Conservation (phyloP, 768 basidiomycete genomes). For the Russula emetica region DNA sequence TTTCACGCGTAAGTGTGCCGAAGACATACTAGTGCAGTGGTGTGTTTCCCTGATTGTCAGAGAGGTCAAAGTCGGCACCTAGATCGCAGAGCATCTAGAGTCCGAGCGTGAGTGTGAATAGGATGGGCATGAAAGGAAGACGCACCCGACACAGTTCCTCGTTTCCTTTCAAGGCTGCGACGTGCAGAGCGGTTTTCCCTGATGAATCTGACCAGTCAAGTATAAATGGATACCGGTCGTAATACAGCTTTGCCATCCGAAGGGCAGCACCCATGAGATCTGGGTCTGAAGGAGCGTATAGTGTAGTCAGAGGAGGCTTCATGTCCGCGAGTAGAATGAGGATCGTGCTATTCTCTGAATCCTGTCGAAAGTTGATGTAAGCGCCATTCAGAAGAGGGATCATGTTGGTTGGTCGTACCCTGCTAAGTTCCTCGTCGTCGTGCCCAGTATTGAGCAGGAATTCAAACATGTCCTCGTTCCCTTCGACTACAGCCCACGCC, state of each 20-base stretch:
- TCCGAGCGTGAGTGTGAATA: constrained; percentile 26
- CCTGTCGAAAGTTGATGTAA: constrained; percentile 44
- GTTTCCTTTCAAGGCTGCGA: constrained; percentile 84
- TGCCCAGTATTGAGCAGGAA: constrained; percentile 82
- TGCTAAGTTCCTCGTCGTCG: constrained; percentile 89
- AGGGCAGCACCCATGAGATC: constrained; percentile 70
- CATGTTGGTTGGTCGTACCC: constrained; percentile 53
- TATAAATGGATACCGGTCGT: constrained; percentile 79
- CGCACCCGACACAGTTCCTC: constrained; percentile 82
- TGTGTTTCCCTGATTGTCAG: constrained; percentile 90
- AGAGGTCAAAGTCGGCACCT: constrained; percentile 83
- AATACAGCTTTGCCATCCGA: constrained; percentile 84
- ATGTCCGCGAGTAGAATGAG: constrained; percentile 89
- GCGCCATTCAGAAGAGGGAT: background rate
- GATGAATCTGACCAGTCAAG: constrained; percentile 90
- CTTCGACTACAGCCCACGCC: constrained; percentile 87
- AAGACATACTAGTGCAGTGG: constrained; percentile 82
- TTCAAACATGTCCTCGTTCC: constrained; percentile 90
- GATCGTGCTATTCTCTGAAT: constrained; percentile 88
- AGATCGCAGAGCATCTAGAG: constrained; percentile 84
- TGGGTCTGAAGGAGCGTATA: constrained; percentile 48
- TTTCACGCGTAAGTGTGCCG: background rate
- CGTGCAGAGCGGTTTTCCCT: constrained; percentile 87
- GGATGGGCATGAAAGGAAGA: constrained; percentile 26
- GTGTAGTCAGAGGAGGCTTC: constrained; percentile 47